Evolutionary conservation across 148 eudicot genomes (phyloP), one percentile per base, ranked within the genome.

Genomic region (Chenopodium quinoa): DNA sequence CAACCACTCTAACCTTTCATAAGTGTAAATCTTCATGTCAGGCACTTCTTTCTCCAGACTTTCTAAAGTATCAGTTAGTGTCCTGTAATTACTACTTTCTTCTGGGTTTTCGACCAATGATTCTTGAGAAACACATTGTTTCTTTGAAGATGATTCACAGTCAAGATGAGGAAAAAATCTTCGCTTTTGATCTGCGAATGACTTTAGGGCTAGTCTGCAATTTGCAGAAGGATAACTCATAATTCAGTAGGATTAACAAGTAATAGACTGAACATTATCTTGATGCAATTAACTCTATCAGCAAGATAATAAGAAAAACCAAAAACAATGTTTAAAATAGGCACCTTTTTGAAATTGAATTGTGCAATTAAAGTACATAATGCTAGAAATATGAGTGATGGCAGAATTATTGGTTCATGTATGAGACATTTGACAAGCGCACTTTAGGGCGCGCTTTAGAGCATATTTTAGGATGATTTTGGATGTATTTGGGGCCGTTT

Each of bases 161-260:
- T 90, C 93, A 78, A 96, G 92, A 82, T 96, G 95, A 81, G 97
- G 97, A 82, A 96, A 96, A 81, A 92, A 92, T 78, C 98, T 89
- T 80, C 86, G 86, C 78, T 92, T 94, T 84, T 96, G 98, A 84
- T 92, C 97, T 6, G 90, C 89, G 79, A 96, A 96, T 70, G 99
- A 93, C 86, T 96, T 93, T 76, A 96, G 90, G 76, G 99, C 99
- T 82, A 96, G 84, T 88, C 99, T 95, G 91, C 71, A 84, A 80
- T 68, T 71, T 52, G 63, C 54, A 13, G 25, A 76, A 44, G 9
- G 25, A 72, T 27, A 50, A 84, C 75, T 27, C 22, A 64, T 19
- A 27, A 23, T n/a, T 54, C 34, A 73, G 25, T 4, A 22, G 20
- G 11, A 82, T 58, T 54, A 70, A 69, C 1, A 72, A 67, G 23